Conservation (phyloP, 257 asterid species). For the Fraxinus cuspidata region DNA sequence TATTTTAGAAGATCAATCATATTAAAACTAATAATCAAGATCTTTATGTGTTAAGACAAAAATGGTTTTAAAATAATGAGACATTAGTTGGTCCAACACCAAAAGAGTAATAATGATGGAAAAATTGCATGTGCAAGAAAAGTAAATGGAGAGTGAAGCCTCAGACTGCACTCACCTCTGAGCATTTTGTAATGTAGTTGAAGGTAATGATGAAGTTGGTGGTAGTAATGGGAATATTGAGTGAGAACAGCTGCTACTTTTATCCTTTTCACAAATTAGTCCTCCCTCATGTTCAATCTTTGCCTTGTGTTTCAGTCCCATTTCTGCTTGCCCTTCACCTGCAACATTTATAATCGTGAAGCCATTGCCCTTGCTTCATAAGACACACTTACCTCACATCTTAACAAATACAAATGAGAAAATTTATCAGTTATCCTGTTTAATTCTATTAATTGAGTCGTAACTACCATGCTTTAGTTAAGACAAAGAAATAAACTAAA, state of each 20-base stretch:
- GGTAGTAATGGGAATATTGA: background rate
- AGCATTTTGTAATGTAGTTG: slow-evolving; percentile 31
- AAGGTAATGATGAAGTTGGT: slow-evolving; percentile 3
- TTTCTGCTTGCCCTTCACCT: slow-evolving; percentile 13
- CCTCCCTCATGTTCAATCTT: slow-evolving; percentile 30
- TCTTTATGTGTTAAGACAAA: too few relatives aligned
- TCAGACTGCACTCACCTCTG: slow-evolving; percentile 49
- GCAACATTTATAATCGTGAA: slow-evolving; percentile 28
- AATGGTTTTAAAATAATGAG: too few relatives aligned
- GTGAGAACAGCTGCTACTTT: background rate
- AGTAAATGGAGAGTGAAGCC: slow-evolving; percentile 11
- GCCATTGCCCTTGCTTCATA: slow-evolving; percentile 18
- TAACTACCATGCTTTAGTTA: too few relatives aligned
- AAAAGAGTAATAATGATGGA: background rate
- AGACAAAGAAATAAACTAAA: background rate
- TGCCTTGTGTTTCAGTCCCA: slow-evolving; percentile 17
- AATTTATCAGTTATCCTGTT: background rate
- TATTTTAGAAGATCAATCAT: too few relatives aligned
- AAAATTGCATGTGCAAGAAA: background rate
- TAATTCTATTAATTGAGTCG: background rate
- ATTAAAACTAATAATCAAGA: too few relatives aligned
- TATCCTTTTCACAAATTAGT: background rate
- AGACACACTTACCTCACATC: background rate
- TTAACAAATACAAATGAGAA: background rate
- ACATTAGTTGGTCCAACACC: background rate